Conservation (phyloP, 148 eudicot genomes). For the Vaccinium vitisidaea region DNA sequence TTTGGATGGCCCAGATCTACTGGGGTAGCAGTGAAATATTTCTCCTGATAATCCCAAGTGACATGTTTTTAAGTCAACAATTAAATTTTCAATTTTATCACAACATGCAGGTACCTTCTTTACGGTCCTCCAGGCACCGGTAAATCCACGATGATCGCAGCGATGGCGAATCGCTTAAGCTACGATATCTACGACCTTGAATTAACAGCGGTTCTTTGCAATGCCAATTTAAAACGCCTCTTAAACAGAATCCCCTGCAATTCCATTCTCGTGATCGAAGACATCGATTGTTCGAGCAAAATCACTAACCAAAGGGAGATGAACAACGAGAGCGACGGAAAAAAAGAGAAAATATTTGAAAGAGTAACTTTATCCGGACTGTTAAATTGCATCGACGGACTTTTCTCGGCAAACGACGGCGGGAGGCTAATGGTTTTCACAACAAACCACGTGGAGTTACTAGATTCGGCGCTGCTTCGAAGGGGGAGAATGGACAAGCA, state of each 20-base stretch:
- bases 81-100: too few species aligned
- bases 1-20: too few species aligned
- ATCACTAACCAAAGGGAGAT: slow-evolving; percentile 39
- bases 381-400: slow-evolving; percentile 52
- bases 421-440: slow-evolving; percentile 52
- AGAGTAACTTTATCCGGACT: slow-evolving; percentile 40
- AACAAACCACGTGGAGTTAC: slow-evolving; percentile 43
- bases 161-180: slow-evolving; percentile 50
- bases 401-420: slow-evolving; percentile 52
- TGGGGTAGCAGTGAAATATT: too few species aligned
- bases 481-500: slow-evolving; percentile 53
- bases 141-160: slow-evolving; percentile 60
- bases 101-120: slow-evolving; percentile 9
- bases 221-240: slow-evolving; percentile 38
- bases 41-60: too few species aligned
- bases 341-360: neutral
- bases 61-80: too few species aligned
- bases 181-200: slow-evolving; percentile 61
- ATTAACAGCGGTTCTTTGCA: slow-evolving; percentile 45
- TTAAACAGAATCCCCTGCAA: slow-evolving; percentile 43
- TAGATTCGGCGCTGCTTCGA: slow-evolving; percentile 52
- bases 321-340: slow-evolving; percentile 8
- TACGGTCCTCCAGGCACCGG: slow-evolving; percentile 67
- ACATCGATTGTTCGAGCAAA: slow-evolving; percentile 57
- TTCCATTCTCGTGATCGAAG: slow-evolving; percentile 56